A percentile compares a stretch with the other conserved stretches of the same genome.
Conservation (phyloP, 1,284 basidiomycete species). For the Cryptococcus sp. region DNA sequence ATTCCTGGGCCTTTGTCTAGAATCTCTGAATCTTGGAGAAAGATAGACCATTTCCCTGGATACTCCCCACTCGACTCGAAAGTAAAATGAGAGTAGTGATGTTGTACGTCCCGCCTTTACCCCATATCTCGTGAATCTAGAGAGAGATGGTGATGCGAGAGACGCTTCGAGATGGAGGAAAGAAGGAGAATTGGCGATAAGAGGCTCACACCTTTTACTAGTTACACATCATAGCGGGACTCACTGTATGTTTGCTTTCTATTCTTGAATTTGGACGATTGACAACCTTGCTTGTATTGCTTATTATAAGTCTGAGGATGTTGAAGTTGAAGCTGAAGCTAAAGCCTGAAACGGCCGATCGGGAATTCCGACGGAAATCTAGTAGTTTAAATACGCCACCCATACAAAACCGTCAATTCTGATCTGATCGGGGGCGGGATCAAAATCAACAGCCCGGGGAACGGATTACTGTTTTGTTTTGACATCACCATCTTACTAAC, state of each 20-base stretch:
- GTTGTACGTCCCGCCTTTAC: constrained; percentile 31
- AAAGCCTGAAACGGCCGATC: too few species aligned
- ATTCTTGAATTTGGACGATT: too few species aligned
- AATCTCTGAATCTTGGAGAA: constrained; percentile 6
- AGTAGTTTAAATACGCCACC: too few species aligned
- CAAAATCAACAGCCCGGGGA: too few species aligned
- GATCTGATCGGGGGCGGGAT: too few species aligned
- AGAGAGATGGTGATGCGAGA: constrained; percentile 10
- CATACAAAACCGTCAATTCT: too few species aligned
- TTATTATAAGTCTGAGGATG: too few species aligned
- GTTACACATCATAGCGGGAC: constrained; percentile 26
- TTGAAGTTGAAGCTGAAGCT: too few species aligned
- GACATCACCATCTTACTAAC: not conserved
- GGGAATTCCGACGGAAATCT: too few species aligned
- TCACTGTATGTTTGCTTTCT: too few species aligned
- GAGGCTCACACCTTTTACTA: constrained; percentile 38
- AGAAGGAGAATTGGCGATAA: not conserved
- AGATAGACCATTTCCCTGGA: constrained; percentile 18
- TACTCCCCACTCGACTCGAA: not conserved
- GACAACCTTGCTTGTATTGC: too few species aligned
- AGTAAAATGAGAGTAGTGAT: not conserved
- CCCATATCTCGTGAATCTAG: constrained; percentile 8
- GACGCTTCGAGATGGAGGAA: constrained; percentile 9
- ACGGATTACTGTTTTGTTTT: not conserved
- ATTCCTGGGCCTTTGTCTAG: constrained; percentile 22